A percentile compares a stretch with the other conserved stretches of the same genome.
Conservation (phyloP, 495 filamentous ascomycete genomes). For the Haplographium delicatum region DNA sequence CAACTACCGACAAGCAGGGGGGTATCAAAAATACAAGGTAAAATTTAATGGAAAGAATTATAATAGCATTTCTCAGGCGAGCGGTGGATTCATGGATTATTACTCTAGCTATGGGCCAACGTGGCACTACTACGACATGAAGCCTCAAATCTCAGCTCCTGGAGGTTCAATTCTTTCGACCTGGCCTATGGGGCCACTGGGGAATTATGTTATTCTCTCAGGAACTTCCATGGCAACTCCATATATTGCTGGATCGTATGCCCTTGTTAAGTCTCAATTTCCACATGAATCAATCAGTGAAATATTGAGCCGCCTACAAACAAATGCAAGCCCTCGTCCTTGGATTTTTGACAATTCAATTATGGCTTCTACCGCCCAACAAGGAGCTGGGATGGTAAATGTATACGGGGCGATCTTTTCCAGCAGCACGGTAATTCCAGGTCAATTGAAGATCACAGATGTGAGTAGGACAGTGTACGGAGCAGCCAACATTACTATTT, state of each 20-base stretch:
- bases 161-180: conserved; percentile 46
- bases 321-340: conserved; percentile 19
- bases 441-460: conserved; percentile 21
- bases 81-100: conserved; percentile 26
- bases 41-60: background rate
- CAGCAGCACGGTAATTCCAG: conserved; percentile 15
- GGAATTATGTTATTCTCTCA: conserved; percentile 33
- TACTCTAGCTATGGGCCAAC: conserved; percentile 45
- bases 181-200: conserved; percentile 31
- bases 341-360: conserved; percentile 15
- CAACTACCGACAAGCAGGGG: background rate
- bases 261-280: conserved; percentile 27
- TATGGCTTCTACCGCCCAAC: conserved; percentile 20
- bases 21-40: background rate
- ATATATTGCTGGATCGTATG: conserved; percentile 26
- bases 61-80: background rate
- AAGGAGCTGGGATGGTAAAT: conserved; percentile 30
- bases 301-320: conserved; percentile 25
- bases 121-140: conserved; percentile 34
- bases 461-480: conserved; percentile 12
- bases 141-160: conserved; percentile 30
- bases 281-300: conserved; percentile 19
- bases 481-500: conserved; percentile 21
- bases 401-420: conserved; percentile 26
- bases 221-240: conserved; percentile 51